Evolutionary conservation across 495 filamentous ascomycete species (phyloP).

Genomic region (Penicillium soppii): DNA sequence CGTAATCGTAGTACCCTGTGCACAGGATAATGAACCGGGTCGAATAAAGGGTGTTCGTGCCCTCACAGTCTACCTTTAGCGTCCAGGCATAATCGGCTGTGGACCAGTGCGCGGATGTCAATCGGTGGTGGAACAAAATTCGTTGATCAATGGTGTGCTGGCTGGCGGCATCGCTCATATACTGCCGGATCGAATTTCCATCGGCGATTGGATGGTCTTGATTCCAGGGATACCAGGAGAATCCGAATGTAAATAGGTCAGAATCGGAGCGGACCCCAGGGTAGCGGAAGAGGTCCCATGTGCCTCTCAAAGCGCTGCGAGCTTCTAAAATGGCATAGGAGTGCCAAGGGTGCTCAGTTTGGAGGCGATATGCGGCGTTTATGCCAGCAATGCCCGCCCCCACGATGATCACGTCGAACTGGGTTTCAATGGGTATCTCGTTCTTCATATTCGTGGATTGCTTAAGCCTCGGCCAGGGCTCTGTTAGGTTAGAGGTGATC

Average conservation of each 20-base stretch:
- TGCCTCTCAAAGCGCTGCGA: constrained; percentile 55
- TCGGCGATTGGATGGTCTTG: constrained; percentile 50
- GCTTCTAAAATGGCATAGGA: constrained; percentile 56
- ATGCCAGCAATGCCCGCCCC: constrained; percentile 42
- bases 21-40: constrained; percentile 8
- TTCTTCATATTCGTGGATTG: no score
- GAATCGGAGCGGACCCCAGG: constrained; percentile 60
- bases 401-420: constrained; percentile 38
- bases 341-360: constrained; percentile 49
- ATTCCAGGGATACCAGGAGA: constrained; percentile 61
- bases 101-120: constrained; percentile 49
- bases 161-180: constrained; percentile 52
- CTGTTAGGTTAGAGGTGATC: no score
- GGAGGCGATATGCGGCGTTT: constrained; percentile 57
- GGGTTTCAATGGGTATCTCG: no score
- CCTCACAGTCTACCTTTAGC: constrained; percentile 30
- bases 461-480: no score
- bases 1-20: constrained; percentile 42
- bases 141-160: constrained; percentile 54
- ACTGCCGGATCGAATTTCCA: constrained; percentile 50
- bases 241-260: constrained; percentile 57
- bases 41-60: neutral
- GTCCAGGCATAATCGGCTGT: constrained; percentile 50
- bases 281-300: constrained; percentile 63
- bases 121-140: constrained; percentile 47